Evolutionary conservation across 495 filamentous ascomycete genomes (phyloP).

Genomic region (Neurospora intermedia): DNA sequence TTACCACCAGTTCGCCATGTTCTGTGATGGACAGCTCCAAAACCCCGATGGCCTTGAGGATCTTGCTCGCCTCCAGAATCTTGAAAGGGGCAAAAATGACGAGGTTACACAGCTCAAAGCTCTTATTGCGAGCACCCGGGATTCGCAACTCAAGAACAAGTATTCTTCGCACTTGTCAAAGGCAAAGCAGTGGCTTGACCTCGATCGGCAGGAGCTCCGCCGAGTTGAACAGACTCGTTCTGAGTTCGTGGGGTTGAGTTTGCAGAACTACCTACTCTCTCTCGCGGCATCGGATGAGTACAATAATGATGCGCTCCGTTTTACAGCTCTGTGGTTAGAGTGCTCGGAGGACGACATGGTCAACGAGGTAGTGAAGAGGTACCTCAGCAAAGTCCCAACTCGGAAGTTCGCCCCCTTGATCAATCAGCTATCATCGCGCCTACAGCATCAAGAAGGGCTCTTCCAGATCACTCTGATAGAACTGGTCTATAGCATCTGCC

Average conservation of each 20-base stretch:
- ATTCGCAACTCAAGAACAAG: slow-evolving; percentile 26
- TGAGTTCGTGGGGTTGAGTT: slow-evolving; percentile 70
- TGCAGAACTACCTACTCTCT: slow-evolving; percentile 90
- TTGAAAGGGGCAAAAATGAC: slow-evolving; percentile 68
- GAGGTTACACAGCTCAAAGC: slow-evolving; percentile 61
- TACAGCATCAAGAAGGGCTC: slow-evolving; percentile 52
- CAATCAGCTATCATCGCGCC: slow-evolving; percentile 89
- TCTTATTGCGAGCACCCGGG: slow-evolving; percentile 29
- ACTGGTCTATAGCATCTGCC: slow-evolving; percentile 70
- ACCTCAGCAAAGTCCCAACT: slow-evolving; percentile 65
- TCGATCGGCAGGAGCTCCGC: slow-evolving; percentile 80
- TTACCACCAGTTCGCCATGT: slow-evolving; percentile 87
- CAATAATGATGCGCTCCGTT: slow-evolving; percentile 84
- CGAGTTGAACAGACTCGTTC: slow-evolving; percentile 63
- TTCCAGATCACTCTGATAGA: slow-evolving; percentile 69
- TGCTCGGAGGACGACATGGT: slow-evolving; percentile 58
- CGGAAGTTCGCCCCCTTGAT: slow-evolving; percentile 87
- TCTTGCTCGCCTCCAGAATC: slow-evolving; percentile 64
- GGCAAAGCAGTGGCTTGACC: slow-evolving; percentile 76
- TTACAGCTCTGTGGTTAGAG: slow-evolving; percentile 90
- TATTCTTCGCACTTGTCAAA: slow-evolving; percentile 40
- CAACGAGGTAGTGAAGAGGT: slow-evolving; percentile 62
- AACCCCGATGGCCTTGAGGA: slow-evolving; percentile 79
- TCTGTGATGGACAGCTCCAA: slow-evolving; percentile 87
- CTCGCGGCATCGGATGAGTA: slow-evolving; percentile 75